phyloP scores from a whole-genome alignment of 768 basidiomycete species.

The Auricularia sp. region DNA sequence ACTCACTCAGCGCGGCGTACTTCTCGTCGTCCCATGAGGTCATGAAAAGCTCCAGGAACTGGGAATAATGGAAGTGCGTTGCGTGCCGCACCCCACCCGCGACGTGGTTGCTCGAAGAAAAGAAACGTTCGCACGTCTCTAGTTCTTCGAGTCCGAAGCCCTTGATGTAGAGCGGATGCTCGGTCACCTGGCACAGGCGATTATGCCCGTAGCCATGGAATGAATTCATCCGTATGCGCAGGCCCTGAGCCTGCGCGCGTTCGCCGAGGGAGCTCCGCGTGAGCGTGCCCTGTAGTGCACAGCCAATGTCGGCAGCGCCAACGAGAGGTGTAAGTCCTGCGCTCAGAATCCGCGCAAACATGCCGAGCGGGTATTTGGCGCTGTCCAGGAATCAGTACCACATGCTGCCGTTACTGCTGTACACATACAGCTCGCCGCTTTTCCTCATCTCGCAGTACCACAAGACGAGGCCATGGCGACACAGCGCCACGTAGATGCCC shows the following conservation, averaged over 20 bases:
- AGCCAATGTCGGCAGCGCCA: constrained; percentile 12
- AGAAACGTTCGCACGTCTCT: constrained; percentile 14
- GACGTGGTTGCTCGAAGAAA: constrained; percentile 11
- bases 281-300: constrained; percentile 5
- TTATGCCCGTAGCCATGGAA: constrained; percentile 16
- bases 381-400: constrained; percentile 1
- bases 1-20: constrained; percentile 10
- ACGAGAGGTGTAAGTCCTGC: not conserved
- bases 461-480: constrained; percentile 25
- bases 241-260: not conserved
- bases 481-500: constrained; percentile 28
- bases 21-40: constrained; percentile 17
- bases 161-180: constrained; percentile 10
- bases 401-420: not conserved
- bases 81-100: constrained; percentile 11
- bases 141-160: constrained; percentile 15
- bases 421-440: constrained; percentile 29
- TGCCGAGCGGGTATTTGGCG: constrained; percentile 9
- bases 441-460: constrained; percentile 24
- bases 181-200: constrained; percentile 11
- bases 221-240: not conserved
- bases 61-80: constrained; percentile 9
- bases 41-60: constrained; percentile 10
- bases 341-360: constrained; percentile 2
- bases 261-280: constrained; percentile 2